Conservation (phyloP, 768 basidiomycete species). For the Termitomyces sp. region DNA sequence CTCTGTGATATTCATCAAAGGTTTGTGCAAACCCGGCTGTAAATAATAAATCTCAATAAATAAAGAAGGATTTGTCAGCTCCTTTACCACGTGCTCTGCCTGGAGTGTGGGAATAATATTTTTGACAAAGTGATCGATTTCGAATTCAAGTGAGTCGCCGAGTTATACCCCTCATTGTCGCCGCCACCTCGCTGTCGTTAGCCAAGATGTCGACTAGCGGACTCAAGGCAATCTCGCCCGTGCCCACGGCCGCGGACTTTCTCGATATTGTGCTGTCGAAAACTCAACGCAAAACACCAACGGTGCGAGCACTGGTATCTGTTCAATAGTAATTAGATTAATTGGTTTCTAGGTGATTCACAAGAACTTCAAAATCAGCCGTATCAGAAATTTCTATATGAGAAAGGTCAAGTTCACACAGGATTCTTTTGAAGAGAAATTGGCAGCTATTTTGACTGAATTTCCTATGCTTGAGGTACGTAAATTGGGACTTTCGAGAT, state of each 20-base stretch:
- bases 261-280: conserved; percentile 91
- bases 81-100: not conserved
- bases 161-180: not conserved
- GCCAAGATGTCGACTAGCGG: conserved; percentile 75
- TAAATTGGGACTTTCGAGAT: conserved; percentile 14
- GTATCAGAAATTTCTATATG: conserved; percentile 98
- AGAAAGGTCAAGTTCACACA: conserved; percentile 99
- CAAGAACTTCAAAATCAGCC: conserved; percentile 99
- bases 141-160: conserved; percentile 3
- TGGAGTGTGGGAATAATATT: conserved; percentile 14
- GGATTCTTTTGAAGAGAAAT: conserved; percentile 94
- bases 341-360: conserved; percentile 75
- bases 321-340: not conserved
- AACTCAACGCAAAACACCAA: conserved; percentile 97
- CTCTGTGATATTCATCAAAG: too few relatives aligned
- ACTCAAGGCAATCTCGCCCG: conserved; percentile 96
- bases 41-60: too few relatives aligned
- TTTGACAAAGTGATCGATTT: conserved; percentile 16
- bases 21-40: too few relatives aligned
- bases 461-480: conserved; percentile 97
- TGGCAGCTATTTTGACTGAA: conserved; percentile 88
- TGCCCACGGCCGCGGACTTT: conserved; percentile 94
- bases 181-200: conserved; percentile 1
- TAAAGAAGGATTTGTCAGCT: not conserved
- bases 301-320: conserved; percentile 44